Conservation (phyloP, 208 protist species). For the Trypanosoma melophagium region DNA sequence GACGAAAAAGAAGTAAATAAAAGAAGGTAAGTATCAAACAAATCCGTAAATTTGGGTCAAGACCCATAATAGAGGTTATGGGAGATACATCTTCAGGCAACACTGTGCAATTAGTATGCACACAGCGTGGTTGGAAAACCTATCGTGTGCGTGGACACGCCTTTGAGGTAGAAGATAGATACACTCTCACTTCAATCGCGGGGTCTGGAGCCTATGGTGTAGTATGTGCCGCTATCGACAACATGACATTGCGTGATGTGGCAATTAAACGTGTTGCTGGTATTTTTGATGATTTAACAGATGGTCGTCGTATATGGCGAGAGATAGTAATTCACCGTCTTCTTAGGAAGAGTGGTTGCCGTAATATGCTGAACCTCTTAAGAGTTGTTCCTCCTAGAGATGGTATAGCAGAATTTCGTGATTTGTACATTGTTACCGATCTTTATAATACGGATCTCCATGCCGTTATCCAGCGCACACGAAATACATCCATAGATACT, state of each 20-base stretch:
- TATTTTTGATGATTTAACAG: slow-evolving; percentile 94
- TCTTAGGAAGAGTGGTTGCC: slow-evolving; percentile 89
- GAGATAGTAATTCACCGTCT: slow-evolving; percentile 94
- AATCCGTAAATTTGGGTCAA: not conserved
- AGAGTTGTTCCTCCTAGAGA: slow-evolving; percentile 75
- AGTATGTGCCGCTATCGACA: slow-evolving; percentile 83
- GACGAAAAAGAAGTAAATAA: not conserved
- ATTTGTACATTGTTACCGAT: slow-evolving; percentile 90
- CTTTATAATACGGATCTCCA: slow-evolving; percentile 95
- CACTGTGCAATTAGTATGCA: slow-evolving; percentile 68
- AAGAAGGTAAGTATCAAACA: not conserved
- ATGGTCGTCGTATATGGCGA: slow-evolving; percentile 96
- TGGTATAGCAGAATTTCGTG: slow-evolving; percentile 68
- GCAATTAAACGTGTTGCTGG: slow-evolving; percentile 98
- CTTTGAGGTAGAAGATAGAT: slow-evolving; percentile 88
- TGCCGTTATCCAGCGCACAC: slow-evolving; percentile 60
- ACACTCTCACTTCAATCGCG: slow-evolving; percentile 84
- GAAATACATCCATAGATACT: slow-evolving; percentile 66
- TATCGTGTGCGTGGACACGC: slow-evolving; percentile 81
- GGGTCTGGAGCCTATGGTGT: slow-evolving; percentile 91
- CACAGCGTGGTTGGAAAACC: slow-evolving; percentile 79
- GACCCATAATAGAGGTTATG: not conserved
- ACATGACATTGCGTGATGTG: slow-evolving; percentile 80
- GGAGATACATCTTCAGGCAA: slow-evolving; percentile 16
- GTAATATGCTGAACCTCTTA: slow-evolving; percentile 89